Conservation (phyloP, 1,284 basidiomycete species). For the Cutaneotrichosporon cyanovorans region DNA sequence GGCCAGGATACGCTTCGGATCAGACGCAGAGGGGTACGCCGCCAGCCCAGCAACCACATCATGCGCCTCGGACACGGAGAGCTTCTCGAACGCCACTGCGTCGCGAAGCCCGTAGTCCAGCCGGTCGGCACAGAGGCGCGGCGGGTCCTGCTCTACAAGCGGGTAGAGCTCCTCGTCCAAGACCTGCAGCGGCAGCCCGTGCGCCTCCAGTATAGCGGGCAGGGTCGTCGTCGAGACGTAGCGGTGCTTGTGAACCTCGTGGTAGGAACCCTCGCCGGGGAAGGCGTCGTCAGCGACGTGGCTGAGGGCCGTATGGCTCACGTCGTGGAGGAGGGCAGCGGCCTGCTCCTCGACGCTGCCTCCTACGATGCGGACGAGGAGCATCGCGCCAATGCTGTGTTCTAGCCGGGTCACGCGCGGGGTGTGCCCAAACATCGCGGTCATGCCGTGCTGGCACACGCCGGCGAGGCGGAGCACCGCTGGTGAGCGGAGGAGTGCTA, state of each 20-base stretch:
- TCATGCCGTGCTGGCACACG: conserved; percentile 16
- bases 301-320: conserved; percentile 11
- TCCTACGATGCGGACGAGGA: conserved; percentile 12
- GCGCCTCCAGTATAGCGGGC: neutral
- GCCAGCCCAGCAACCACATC: conserved; percentile 1
- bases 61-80: neutral
- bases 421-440: conserved; percentile 9
- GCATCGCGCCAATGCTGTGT: conserved; percentile 14
- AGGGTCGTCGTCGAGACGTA: conserved; percentile 11
- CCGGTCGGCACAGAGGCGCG: conserved; percentile 14
- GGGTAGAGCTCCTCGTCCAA: conserved; percentile 14
- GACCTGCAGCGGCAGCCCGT: neutral
- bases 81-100: conserved; percentile 9
- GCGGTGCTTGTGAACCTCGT: conserved; percentile 14
- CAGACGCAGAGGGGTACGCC: conserved; percentile 1
- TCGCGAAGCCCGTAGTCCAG: conserved; percentile 19
- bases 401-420: conserved; percentile 15
- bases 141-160: conserved; percentile 13
- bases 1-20: conserved; percentile 6
- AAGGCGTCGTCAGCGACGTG: conserved; percentile 14
- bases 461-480: conserved; percentile 7
- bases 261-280: neutral
- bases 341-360: conserved; percentile 13
- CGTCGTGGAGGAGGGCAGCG: conserved; percentile 14
- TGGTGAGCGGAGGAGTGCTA: conserved; percentile 3